phyloP scores from a whole-genome alignment of 441 rosid genomes.

The Mallotus repandus region DNA sequence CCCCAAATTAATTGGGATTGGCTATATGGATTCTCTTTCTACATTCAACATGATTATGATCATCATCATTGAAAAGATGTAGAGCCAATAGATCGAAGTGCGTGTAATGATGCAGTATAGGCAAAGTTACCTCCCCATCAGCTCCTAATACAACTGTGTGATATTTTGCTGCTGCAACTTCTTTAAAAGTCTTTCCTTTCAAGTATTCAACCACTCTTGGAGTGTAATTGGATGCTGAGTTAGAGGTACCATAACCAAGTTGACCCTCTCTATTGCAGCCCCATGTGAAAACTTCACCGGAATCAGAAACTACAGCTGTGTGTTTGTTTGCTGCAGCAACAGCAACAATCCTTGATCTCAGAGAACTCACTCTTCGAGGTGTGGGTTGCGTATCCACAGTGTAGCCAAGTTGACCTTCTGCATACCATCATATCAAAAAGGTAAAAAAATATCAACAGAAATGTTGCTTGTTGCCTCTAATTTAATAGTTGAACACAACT shows the following conservation, averaged over 20 bases:
- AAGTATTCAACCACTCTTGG: constrained; percentile 92
- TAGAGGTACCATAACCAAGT: constrained; percentile 98
- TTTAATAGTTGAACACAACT: constrained; percentile 18
- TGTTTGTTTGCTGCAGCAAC: constrained; percentile 99
- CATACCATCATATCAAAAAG: constrained; percentile 32
- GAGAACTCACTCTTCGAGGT: constrained; percentile 89
- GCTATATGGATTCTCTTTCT: too few species aligned
- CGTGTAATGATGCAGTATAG: background rate
- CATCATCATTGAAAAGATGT: too few species aligned
- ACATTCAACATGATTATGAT: too few species aligned
- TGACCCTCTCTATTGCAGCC: constrained; percentile 98
- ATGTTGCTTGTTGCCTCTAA: constrained; percentile 11
- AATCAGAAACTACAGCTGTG: constrained; percentile 88
- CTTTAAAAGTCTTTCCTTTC: constrained; percentile 70
- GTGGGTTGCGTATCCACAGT: constrained; percentile 96
- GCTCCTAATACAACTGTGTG: constrained; percentile 82
- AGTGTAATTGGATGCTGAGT: constrained; percentile 93
- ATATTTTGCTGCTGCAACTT: constrained; percentile 79
- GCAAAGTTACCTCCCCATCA: constrained; percentile 79
- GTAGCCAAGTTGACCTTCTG: constrained; percentile 99
- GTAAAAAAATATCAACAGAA: constrained; percentile 8
- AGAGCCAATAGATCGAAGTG: too few species aligned
- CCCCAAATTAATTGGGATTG: too few species aligned
- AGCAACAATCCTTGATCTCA: constrained; percentile 70
- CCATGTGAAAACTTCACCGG: constrained; percentile 98